These are phyloP conservation scores for Tetracladium maxilliforme DNA, from an alignment of 2,329 filamentous ascomycete genomes.

Conservation along the genomic window DNA sequence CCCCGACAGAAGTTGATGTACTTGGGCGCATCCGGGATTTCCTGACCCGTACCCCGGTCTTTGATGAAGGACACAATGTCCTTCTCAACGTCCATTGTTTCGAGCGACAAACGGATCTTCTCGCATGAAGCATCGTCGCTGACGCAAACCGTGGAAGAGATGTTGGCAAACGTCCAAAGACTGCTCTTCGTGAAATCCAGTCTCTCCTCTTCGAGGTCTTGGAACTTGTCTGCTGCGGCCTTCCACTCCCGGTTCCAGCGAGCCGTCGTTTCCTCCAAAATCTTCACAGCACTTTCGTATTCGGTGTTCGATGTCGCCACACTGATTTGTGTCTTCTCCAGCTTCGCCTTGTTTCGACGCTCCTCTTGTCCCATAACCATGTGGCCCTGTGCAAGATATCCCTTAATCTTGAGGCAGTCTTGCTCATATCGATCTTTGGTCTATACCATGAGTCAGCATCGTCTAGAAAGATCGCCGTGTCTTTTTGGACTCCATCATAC, in stretches of 20 bases:
- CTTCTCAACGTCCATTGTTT: constrained; percentile 93
- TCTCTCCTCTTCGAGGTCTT: constrained; percentile 93
- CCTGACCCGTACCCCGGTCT: constrained; percentile 81
- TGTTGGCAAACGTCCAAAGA: constrained; percentile 94
- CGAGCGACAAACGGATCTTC: constrained; percentile 83
- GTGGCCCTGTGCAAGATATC: constrained; percentile 93
- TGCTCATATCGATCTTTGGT: constrained; percentile 91
- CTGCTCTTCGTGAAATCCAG: constrained; percentile 97
- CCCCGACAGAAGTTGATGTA: constrained; percentile 98
- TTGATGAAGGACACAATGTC: constrained; percentile 84
- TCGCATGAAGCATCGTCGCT: constrained; percentile 95
- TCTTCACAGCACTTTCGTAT: constrained; percentile 86
- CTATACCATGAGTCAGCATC: constrained; percentile 23
- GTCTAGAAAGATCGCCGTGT: not conserved
- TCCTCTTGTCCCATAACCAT: constrained; percentile 99
- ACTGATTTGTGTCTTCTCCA: constrained; percentile 97
- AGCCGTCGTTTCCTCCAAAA: constrained; percentile 84
- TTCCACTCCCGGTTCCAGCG: constrained; percentile 99
- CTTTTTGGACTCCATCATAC: constrained; percentile 24
- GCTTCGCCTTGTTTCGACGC: constrained; percentile 94
- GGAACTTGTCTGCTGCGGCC: constrained; percentile 93
- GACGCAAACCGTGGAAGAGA: constrained; percentile 92
- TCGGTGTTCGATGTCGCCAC: constrained; percentile 82
- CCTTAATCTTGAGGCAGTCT: constrained; percentile 96
- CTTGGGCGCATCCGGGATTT: constrained; percentile 91